phyloP scores from a whole-genome alignment of 2,329 filamentous ascomycete species.

The Alternaria novae-zelandiae region DNA sequence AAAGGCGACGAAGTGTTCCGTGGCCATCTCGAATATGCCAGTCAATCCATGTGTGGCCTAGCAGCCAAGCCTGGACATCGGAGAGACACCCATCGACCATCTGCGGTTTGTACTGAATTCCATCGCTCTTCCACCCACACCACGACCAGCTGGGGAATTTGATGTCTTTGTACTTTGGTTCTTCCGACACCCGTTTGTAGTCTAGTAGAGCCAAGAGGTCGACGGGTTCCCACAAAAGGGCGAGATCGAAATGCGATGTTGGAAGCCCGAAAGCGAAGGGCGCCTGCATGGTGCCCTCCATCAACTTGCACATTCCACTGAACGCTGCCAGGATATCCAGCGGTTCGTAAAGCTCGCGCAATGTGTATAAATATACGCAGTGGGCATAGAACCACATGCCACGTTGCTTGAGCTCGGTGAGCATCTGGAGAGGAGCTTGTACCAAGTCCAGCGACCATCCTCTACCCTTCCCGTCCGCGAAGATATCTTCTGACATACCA shows the following conservation, averaged over 20 bases:
- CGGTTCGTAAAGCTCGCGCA: neutral
- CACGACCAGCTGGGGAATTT: neutral
- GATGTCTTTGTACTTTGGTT: neutral
- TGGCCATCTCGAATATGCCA: neutral
- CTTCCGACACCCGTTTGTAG: rapidly evolving
- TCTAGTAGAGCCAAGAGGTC: rapidly evolving
- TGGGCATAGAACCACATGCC: neutral
- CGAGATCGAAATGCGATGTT: neutral
- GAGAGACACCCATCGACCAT: neutral
- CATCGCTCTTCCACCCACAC: neutral
- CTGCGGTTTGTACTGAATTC: neutral
- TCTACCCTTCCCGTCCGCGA: neutral
- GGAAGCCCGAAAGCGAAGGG: neutral
- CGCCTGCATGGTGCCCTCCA: neutral
- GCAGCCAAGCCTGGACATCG: neutral
- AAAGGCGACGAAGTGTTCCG: neutral
- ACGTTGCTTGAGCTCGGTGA: neutral
- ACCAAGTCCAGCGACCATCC: neutral
- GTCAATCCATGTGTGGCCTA: neutral
- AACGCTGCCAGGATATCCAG: neutral
- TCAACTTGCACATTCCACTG: neutral
- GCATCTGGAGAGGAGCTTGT: neutral
- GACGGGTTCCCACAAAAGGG: neutral
- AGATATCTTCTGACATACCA: neutral
- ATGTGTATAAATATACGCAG: neutral